Conservation (phyloP, 306 rosid genomes). For the Malus sieversii region DNA sequence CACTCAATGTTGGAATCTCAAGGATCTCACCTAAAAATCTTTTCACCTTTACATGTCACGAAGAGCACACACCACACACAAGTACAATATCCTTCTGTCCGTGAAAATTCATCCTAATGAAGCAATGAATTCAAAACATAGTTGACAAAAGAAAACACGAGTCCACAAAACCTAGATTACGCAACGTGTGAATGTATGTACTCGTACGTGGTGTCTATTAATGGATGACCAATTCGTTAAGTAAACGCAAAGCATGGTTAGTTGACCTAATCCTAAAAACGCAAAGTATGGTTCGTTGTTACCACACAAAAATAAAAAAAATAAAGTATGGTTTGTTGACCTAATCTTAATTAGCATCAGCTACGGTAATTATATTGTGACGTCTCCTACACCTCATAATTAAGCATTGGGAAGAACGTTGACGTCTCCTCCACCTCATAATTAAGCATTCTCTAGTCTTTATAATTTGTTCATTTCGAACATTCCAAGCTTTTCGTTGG, state of each 20-base stretch:
- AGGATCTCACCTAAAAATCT: too few species aligned
- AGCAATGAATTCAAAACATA: background rate
- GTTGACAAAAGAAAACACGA: too few species aligned
- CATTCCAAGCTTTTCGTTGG: slow-evolving; percentile 2
- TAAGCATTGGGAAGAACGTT: background rate
- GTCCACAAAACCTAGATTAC: background rate
- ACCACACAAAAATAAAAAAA: too few species aligned
- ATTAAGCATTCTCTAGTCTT: background rate
- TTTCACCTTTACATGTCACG: too few species aligned
- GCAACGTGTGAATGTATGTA: background rate
- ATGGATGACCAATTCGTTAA: background rate
- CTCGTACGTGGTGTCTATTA: background rate
- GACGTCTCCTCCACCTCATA: background rate
- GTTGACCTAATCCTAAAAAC: background rate
- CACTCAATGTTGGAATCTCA: too few species aligned
- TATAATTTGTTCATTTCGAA: slow-evolving; percentile 1
- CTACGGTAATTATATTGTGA: too few species aligned
- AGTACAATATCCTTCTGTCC: background rate
- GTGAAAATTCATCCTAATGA: background rate
- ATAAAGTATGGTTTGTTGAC: too few species aligned
- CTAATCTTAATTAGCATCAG: too few species aligned
- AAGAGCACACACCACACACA: background rate
- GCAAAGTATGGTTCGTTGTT: too few species aligned
- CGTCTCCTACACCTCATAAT: too few species aligned
- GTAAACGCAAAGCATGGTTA: background rate